Percentiles rank a stretch among this genome's conserved stretches.
phyloP scores from a whole-genome alignment of 768 basidiomycete species.

The Tylopilus vinaceipallidus region DNA sequence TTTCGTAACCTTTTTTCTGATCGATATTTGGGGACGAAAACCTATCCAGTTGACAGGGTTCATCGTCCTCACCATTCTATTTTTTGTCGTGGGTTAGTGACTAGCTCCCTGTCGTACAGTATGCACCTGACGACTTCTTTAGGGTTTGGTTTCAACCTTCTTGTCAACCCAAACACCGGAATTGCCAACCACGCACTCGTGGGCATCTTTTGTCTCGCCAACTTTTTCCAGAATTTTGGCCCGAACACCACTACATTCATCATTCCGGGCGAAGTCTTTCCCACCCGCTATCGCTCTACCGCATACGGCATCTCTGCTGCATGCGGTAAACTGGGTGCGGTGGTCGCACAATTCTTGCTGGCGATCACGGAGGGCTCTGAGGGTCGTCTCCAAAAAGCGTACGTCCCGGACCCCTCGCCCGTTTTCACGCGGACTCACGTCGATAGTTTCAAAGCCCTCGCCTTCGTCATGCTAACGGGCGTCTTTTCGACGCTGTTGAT shows the following conservation, averaged over 20 bases:
- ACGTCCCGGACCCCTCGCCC: background rate
- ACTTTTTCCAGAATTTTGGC: conserved; percentile 86
- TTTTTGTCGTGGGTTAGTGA: conserved; percentile 61
- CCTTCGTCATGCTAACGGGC: conserved; percentile 80
- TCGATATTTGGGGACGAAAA: conserved; percentile 76
- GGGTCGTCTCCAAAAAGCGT: no score
- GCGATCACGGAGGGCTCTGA: background rate
- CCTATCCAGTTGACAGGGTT: conserved; percentile 79
- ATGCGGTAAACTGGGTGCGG: no score
- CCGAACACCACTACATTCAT: conserved; percentile 77
- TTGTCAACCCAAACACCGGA: conserved; percentile 23
- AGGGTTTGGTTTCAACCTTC: conserved; percentile 63
- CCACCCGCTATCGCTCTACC: conserved; percentile 81
- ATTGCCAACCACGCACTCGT: conserved; percentile 51
- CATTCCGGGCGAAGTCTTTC: conserved; percentile 77
- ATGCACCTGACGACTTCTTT: conserved; percentile 1
- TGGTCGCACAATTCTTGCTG: conserved; percentile 47
- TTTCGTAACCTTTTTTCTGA: conserved; percentile 47
- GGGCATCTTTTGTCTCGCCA: conserved; percentile 73
- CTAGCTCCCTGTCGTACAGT: background rate
- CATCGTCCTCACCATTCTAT: conserved; percentile 57
- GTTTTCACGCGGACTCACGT: background rate
- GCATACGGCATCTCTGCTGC: conserved; percentile 59
- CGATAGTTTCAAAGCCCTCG: conserved; percentile 56
- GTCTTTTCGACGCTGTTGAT: conserved; percentile 73